Base-by-base conservation (phyloP, 139 green algal genomes). In the Protoeuglena noctilucae region DNA sequence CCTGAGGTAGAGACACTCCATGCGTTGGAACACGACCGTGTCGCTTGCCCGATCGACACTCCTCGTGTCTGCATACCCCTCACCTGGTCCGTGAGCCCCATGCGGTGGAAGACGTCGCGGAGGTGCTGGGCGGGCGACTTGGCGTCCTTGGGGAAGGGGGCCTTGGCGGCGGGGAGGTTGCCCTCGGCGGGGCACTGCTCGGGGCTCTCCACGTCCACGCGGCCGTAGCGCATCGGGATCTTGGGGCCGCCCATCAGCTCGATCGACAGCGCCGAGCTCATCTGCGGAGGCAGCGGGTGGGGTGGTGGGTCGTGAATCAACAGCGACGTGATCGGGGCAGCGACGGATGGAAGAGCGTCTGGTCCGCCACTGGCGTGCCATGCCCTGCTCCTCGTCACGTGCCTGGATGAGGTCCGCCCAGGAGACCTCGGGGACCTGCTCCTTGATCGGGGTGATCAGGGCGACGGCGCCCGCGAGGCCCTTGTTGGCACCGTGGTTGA, bases 161-260 rank as follows among this genome's bases (percentile, higher is more conserved):
- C n/a, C 23, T 40, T 39, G 23, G 28, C 49, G n/a, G 21, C 49
- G 51, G 87, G 86, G 50, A 95, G 70, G 51, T 78, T 79, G 47
- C 86, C 86, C 53, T 94, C 85, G n/a, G 61, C 60, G 5, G 69
- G 54, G 60, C 75, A 89, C 26, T 60, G 26, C n/a, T 48, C 39
- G 19, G 26, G 19, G 34, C 53, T 28, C 22, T 56, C 40, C 0
- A 69, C 74, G 51, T 93, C 80, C 39, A 74, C 66, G 55, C 86
- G 69, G 28, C 86, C 87, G 53, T 90, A 91, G 26, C 22, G 40
- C 53, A 60, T 60, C 5, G 53, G 59, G 9, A 64, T 60, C 18
- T 21, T 48, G 19, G 53, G 53, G n/a, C 53, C 53, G 17, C 53
- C 53, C 9, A 18, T 29, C 9, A 6, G 19, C 48, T 68, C 53